Percentiles rank a stretch among this genome's conserved stretches.
Evolutionary conservation across 768 basidiomycete genomes (phyloP).

Genomic region (Tylopilus plumbeoviolaceoides): DNA sequence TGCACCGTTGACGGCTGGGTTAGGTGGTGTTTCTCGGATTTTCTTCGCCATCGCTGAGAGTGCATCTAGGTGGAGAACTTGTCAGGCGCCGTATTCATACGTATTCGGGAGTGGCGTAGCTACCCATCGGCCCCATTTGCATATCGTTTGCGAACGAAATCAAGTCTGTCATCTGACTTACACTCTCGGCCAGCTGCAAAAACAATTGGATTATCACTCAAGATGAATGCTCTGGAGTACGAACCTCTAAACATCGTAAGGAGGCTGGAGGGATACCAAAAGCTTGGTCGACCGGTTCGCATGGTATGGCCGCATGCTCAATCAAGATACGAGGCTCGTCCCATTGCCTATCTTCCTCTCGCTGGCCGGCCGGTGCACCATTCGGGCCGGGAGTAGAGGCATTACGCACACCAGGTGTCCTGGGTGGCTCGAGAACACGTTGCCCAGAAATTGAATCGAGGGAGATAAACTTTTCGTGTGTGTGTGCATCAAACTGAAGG

Average conservation of each 20-base stretch:
- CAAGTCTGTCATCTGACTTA: slow-evolving; percentile 74
- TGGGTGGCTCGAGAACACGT: slow-evolving; percentile 42
- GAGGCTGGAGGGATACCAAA: slow-evolving; percentile 88
- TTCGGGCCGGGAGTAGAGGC: slow-evolving; percentile 34
- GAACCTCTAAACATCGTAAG: slow-evolving; percentile 82
- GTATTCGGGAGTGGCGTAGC: slow-evolving; percentile 31
- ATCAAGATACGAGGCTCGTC: slow-evolving; percentile 64
- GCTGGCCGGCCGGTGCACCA: slow-evolving; percentile 21
- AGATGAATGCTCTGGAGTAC: slow-evolving; percentile 14
- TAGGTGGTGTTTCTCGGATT: slow-evolving; percentile 32
- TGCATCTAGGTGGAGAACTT: slow-evolving; percentile 38
- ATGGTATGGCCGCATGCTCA: slow-evolving; percentile 63
- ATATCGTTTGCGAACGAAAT: slow-evolving; percentile 59
- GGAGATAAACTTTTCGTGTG: slow-evolving; percentile 71
- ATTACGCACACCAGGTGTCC: slow-evolving; percentile 33
- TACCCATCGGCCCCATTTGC: slow-evolving; percentile 63
- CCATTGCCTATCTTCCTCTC: slow-evolving; percentile 57
- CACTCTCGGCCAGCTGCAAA: slow-evolving; percentile 71
- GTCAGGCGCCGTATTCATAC: slow-evolving; percentile 21
- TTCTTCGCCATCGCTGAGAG: slow-evolving; percentile 37
- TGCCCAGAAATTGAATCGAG: slow-evolving; percentile 56
- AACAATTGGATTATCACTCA: slow-evolving; percentile 2
- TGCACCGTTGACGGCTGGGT: slow-evolving; percentile 12
- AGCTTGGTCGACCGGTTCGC: slow-evolving; percentile 73
- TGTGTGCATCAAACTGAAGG: slow-evolving; percentile 68